phyloP scores from a whole-genome alignment of 2,329 filamentous ascomycete genomes.

The Aspergillus oerlinghausenensis region DNA sequence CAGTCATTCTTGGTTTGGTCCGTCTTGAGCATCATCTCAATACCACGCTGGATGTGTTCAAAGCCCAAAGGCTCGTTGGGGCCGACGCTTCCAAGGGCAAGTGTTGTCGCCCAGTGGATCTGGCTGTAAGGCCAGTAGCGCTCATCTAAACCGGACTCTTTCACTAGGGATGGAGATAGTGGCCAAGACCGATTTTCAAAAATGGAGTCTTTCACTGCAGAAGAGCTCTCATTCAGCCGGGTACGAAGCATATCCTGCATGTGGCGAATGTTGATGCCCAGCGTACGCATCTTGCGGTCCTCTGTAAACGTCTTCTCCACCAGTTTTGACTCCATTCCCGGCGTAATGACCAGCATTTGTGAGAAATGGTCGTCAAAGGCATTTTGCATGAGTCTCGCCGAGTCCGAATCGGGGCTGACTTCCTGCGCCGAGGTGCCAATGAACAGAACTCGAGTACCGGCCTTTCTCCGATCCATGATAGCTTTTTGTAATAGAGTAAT shows the following conservation, averaged over 20 bases:
- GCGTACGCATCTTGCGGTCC: constrained; percentile 46
- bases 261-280: constrained; percentile 61
- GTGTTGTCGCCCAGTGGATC: constrained; percentile 56
- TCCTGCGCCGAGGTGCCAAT: constrained; percentile 68
- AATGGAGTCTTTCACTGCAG: constrained; percentile 29
- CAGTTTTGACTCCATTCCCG: constrained; percentile 37
- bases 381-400: constrained; percentile 45
- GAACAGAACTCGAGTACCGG: constrained; percentile 68
- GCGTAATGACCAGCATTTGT: constrained; percentile 52
- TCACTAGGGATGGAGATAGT: constrained; percentile 22
- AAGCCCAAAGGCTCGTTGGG: constrained; percentile 38
- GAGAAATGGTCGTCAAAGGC: constrained; percentile 45
- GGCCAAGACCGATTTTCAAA: constrained; percentile 28
- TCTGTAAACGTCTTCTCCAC: constrained; percentile 42
- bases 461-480: constrained; percentile 66
- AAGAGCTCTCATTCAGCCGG: constrained; percentile 30
- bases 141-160: constrained; percentile 43
- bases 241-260: constrained; percentile 57
- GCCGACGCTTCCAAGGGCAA: constrained; percentile 48
- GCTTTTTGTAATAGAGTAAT: constrained; percentile 65
- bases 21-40: constrained; percentile 39
- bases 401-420: constrained; percentile 34
- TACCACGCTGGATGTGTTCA: constrained; percentile 33
- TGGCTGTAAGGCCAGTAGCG: constrained; percentile 57
- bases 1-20: constrained; percentile 35